A percentile compares a stretch with the other conserved stretches of the same genome.
These are phyloP conservation scores for Globisporangium solare DNA, from an alignment of 352 stramenopile species.

Conservation along the genomic window DNA sequence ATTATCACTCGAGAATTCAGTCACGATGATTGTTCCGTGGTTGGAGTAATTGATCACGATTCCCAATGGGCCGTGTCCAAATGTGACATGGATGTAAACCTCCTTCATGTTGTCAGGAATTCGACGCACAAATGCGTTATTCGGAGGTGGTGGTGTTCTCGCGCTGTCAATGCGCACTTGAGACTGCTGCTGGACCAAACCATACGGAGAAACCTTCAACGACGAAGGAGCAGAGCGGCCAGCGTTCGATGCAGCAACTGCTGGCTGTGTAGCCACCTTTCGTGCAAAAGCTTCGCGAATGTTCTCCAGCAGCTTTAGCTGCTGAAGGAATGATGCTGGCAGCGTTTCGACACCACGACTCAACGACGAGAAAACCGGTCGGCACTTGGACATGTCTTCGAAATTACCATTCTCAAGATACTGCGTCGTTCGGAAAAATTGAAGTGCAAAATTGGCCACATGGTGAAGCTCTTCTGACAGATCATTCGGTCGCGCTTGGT, in stretches of 20 bases:
- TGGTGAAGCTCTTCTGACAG: conserved; percentile 64
- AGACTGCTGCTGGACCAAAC: not conserved
- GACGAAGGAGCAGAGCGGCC: conserved; percentile 6
- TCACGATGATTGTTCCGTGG: conserved; percentile 68
- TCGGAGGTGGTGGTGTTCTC: not conserved
- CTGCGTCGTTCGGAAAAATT: conserved; percentile 57
- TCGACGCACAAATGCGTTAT: not conserved
- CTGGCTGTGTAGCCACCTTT: conserved; percentile 11
- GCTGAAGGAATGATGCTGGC: conserved; percentile 67
- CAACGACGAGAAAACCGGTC: conserved; percentile 38
- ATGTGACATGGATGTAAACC: conserved; percentile 60
- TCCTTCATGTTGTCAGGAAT: conserved; percentile 14
- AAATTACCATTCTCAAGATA: conserved; percentile 60
- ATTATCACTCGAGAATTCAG: conserved; percentile 71
- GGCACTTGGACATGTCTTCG: conserved; percentile 54
- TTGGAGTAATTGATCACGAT: conserved; percentile 85
- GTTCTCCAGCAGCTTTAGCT: conserved; percentile 63
- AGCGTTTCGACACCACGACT: conserved; percentile 48
- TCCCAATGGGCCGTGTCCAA: conserved; percentile 59
- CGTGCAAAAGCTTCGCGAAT: conserved; percentile 38
- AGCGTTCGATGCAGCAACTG: conserved; percentile 8
- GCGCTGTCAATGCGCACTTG: not conserved
- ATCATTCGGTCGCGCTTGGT: conserved; percentile 36
- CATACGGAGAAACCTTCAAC: conserved; percentile 7
- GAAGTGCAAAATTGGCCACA: conserved; percentile 71